A percentile compares a stretch with the other conserved stretches of the same genome.
phyloP scores from a whole-genome alignment of 129 eudicot species.

The Sambucus nigra region DNA sequence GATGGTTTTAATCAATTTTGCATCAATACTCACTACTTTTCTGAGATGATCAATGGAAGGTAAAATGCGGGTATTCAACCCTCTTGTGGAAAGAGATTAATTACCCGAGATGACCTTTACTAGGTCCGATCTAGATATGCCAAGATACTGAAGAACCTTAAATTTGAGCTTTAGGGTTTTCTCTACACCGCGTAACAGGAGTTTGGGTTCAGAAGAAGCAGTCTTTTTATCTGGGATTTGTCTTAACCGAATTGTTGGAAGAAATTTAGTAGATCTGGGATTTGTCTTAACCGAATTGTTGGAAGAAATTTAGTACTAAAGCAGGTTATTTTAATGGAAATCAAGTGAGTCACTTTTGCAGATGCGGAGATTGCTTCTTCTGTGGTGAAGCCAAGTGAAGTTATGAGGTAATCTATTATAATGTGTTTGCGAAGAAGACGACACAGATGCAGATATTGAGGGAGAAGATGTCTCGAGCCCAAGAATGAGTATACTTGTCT shows the following conservation, averaged over 20 bases:
- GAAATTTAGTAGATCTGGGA: slow-evolving; percentile 29
- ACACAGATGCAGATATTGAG: slow-evolving; percentile 5
- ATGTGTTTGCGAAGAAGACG: neutral
- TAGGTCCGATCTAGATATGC: slow-evolving; percentile 34
- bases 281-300: slow-evolving; percentile 15
- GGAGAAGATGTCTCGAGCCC: neutral
- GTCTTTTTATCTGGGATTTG: slow-evolving; percentile 28
- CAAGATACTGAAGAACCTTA: slow-evolving; percentile 29
- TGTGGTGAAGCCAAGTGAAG: slow-evolving; percentile 28
- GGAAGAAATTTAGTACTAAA: slow-evolving; percentile 15
- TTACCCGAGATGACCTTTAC: slow-evolving; percentile 6
- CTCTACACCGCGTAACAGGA: slow-evolving; percentile 16
- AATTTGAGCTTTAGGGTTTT: slow-evolving; percentile 40
- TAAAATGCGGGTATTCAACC: slow-evolving; percentile 16
- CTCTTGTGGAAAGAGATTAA: slow-evolving; percentile 11
- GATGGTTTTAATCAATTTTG: slow-evolving; percentile 17
- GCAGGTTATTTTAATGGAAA: slow-evolving; percentile 18
- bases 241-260: slow-evolving; percentile 20
- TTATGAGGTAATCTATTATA: slow-evolving; percentile 21
- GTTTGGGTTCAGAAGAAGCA: slow-evolving; percentile 15
- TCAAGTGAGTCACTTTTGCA: slow-evolving; percentile 17
- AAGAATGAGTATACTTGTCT: neutral
- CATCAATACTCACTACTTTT: slow-evolving; percentile 22
- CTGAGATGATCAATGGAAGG: slow-evolving; percentile 22
- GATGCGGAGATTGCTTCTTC: slow-evolving; percentile 23